A percentile compares a stretch with the other conserved stretches of the same genome.
These are phyloP conservation scores for Penicillium hesseltinei DNA, from an alignment of 2,329 filamentous ascomycete species.

Conservation along the genomic window DNA sequence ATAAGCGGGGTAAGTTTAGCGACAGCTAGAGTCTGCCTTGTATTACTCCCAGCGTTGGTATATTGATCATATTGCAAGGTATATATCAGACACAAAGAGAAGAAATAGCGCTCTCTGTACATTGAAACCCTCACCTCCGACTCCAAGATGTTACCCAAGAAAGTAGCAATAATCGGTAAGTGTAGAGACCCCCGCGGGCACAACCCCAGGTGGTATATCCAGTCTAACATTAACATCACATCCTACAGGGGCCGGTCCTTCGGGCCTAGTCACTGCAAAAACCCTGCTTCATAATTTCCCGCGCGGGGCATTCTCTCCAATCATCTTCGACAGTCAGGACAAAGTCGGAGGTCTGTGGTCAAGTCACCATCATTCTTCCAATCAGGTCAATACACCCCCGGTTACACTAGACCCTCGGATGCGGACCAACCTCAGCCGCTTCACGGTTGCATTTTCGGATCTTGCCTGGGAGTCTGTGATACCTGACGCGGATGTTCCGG, in stretches of 20 bases:
- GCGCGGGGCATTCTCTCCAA: constrained; percentile 60
- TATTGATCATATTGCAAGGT: neutral
- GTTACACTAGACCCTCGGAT: constrained; percentile 57
- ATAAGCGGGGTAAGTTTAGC: constrained; percentile 9
- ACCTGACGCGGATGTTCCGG: constrained; percentile 47
- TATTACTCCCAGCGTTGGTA: neutral
- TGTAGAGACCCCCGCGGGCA: neutral
- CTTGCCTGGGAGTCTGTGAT: constrained; percentile 63
- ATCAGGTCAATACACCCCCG: neutral
- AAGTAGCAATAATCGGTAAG: constrained; percentile 54
- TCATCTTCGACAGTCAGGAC: constrained; percentile 65
- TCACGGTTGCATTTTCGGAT: constrained; percentile 64
- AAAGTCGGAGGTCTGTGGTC: constrained; percentile 80
- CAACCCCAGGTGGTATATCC: neutral
- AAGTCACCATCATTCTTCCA: constrained; percentile 9
- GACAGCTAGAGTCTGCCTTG: neutral
- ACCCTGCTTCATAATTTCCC: constrained; percentile 63
- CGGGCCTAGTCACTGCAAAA: constrained; percentile 69
- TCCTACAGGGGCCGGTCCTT: constrained; percentile 62
- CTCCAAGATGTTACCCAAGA: constrained; percentile 37
- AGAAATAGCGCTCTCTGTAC: neutral
- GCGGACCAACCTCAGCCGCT: constrained; percentile 67
- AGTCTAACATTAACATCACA: constrained; percentile 3
- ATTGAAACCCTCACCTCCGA: neutral
- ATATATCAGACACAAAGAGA: neutral